Evolutionary conservation across 2,329 filamentous ascomycete genomes (phyloP).

Genomic region (Esteya vermicola): DNA sequence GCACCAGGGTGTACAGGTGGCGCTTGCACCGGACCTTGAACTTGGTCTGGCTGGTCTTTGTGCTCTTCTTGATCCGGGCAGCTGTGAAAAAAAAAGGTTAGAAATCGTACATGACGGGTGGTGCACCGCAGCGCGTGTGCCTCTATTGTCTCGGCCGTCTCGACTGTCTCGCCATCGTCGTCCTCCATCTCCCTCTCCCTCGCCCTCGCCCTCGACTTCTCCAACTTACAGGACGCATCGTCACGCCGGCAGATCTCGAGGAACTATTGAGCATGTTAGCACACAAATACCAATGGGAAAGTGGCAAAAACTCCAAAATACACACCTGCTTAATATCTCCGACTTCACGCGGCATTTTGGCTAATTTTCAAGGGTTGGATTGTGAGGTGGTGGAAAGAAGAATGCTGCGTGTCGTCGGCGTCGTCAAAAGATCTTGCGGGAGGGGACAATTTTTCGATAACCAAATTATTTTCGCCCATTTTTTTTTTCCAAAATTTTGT

Average conservation of each 20-base stretch:
- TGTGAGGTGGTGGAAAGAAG: conserved; percentile 7
- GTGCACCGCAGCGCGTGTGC: too few relatives aligned
- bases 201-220: not conserved
- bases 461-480: not conserved
- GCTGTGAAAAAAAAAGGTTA: conserved; percentile 43
- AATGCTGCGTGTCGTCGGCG: conserved; percentile 5
- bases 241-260: conserved; percentile 99
- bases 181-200: conserved; percentile 13
- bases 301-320: conserved; percentile 5
- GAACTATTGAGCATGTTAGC: conserved; percentile 53
- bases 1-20: conserved; percentile 93
- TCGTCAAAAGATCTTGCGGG: too few relatives aligned
- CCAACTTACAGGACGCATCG: conserved; percentile 90
- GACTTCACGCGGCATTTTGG: conserved; percentile 96
- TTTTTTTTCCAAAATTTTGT: conserved; percentile 5
- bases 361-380: conserved; percentile 17
- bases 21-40: conserved; percentile 99
- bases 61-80: conserved; percentile 93
- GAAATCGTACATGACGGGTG: too few relatives aligned
- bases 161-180: too few relatives aligned
- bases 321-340: conserved; percentile 85
- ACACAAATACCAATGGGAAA: too few relatives aligned
- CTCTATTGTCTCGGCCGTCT: too few relatives aligned
- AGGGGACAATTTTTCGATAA: not conserved
- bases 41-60: conserved; percentile 85